These are phyloP conservation scores for Spiromastix sp. DNA, from an alignment of 2,329 filamentous ascomycete genomes.

Conservation along the genomic window DNA sequence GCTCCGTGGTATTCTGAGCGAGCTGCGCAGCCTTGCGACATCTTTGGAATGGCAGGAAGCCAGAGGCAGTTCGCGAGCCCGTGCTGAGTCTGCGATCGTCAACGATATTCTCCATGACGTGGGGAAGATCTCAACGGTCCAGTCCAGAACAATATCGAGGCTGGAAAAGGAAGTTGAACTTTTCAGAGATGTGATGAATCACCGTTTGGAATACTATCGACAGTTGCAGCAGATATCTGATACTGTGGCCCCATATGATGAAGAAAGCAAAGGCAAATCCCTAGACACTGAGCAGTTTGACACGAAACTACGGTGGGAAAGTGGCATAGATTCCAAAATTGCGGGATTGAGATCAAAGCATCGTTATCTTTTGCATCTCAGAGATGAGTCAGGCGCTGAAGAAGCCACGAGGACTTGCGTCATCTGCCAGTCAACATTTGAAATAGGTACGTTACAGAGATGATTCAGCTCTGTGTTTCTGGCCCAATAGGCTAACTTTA, in stretches of 20 bases:
- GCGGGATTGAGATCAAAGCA: conserved; percentile 59
- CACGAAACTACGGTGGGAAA: conserved; percentile 36
- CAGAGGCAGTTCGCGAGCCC: conserved; percentile 44
- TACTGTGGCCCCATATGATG: conserved; percentile 65
- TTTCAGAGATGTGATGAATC: conserved; percentile 72
- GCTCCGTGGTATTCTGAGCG: conserved; percentile 58
- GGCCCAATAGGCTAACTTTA: neutral
- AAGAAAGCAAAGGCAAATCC: conserved; percentile 44
- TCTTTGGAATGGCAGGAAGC: conserved; percentile 49
- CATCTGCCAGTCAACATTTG: conserved; percentile 72
- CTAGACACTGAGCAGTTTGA: conserved; percentile 42
- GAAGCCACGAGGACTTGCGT: conserved; percentile 61
- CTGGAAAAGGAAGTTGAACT: conserved; percentile 59
- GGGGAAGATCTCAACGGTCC: conserved; percentile 41
- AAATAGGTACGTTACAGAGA: conserved; percentile 59
- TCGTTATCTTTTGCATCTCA: conserved; percentile 58
- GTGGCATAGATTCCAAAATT: conserved; percentile 47
- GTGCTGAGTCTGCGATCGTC: conserved; percentile 55
- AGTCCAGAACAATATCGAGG: conserved; percentile 40
- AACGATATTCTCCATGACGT: conserved; percentile 52
- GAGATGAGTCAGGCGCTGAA: conserved; percentile 51
- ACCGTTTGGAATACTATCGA: conserved; percentile 77
- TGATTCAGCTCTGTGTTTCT: neutral
- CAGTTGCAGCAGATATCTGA: conserved; percentile 89
- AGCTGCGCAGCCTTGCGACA: conserved; percentile 54